Evolutionary conservation across 805 yeast species (phyloP), one percentile per base, ranked within the genome.

Genomic region (Myxozyma melibiosi): DNA sequence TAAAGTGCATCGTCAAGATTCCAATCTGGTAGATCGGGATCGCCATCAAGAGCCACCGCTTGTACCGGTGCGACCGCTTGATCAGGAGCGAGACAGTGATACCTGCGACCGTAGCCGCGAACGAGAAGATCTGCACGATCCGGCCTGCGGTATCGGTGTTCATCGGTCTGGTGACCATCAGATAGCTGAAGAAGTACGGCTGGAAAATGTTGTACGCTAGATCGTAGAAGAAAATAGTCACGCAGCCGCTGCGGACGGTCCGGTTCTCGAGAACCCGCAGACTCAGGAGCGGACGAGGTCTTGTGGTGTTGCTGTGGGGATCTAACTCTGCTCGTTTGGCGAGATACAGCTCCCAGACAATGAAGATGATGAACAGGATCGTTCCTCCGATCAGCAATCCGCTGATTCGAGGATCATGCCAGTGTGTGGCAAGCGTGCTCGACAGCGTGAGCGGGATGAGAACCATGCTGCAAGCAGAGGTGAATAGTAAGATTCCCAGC

Each of bases 371-470:
- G 38, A 84, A 64, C 31, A 82, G 67, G 11, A 75, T 78, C 54
- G 79, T 74, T 2, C 90, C 89, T 53, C 84, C 65, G 24, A 82
- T 83, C 53, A 84, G 71, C 3, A 88, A 85, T 11, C 76, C 87
- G 59, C 84, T 77, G 61, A 82, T 76, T 34, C 77, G 72, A 9
- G 79, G 84, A 53, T 74, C 72, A 46, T 71, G 66, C 88, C 89
- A 85, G 38, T 73, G 73, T 2, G 71, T 60, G 1, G 65, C 48
- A 44, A 70, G 67, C 62, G 86, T 86, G 64, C 85, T 87, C 13
- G 87, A 86, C 39, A 85, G 67, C 13, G 90, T 84, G 62, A 85
- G 74, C 31, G 90, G 90, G 24, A 81, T 82, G 57, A 85, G 73
- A 46, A 85, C 75, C 66, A 84, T 79, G 44, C 87, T 87, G 24